phyloP scores from a whole-genome alignment of 805 yeast genomes.

The Priceomyces castillae region DNA sequence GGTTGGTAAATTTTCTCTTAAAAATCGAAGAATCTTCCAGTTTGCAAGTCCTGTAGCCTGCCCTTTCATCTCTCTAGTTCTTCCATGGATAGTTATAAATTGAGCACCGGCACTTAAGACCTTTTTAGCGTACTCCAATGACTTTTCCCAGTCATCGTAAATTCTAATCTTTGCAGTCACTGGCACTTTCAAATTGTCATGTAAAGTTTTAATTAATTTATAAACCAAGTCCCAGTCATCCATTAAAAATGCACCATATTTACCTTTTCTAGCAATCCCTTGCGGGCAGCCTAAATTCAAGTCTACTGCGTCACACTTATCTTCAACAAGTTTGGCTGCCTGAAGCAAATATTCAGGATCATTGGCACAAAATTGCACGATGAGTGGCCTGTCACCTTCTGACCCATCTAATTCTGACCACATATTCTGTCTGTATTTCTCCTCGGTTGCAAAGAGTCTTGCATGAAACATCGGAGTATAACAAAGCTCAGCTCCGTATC shows the following conservation, averaged over 20 bases:
- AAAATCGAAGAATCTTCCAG: slow-evolving; percentile 74
- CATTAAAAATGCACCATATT: slow-evolving; percentile 94
- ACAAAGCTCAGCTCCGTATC: slow-evolving; percentile 89
- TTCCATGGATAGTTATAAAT: slow-evolving; percentile 89
- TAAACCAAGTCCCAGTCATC: slow-evolving; percentile 91
- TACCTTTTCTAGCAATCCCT: slow-evolving; percentile 92
- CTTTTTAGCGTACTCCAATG: slow-evolving; percentile 83
- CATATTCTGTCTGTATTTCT: slow-evolving; percentile 75
- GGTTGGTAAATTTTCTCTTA: slow-evolving; percentile 71
- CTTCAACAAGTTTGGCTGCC: slow-evolving; percentile 81
- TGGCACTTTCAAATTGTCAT: slow-evolving; percentile 73
- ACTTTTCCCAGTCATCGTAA: slow-evolving; percentile 78
- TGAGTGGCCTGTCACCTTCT: slow-evolving; percentile 72
- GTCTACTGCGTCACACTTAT: slow-evolving; percentile 92
- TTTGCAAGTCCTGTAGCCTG: slow-evolving; percentile 94
- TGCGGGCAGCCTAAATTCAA: slow-evolving; percentile 97
- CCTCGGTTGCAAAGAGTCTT: slow-evolving; percentile 77
- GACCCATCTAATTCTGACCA: slow-evolving; percentile 75
- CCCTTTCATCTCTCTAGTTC: slow-evolving; percentile 97
- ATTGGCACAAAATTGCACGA: slow-evolving; percentile 96
- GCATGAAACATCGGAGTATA: slow-evolving; percentile 98
- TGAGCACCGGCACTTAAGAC: slow-evolving; percentile 93
- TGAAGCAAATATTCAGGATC: slow-evolving; percentile 78
- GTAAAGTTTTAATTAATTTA: slow-evolving; percentile 67
- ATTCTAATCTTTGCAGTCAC: slow-evolving; percentile 96